phyloP scores from a whole-genome alignment of 352 stramenopile genomes.

The Phytophthora pinifolia region DNA sequence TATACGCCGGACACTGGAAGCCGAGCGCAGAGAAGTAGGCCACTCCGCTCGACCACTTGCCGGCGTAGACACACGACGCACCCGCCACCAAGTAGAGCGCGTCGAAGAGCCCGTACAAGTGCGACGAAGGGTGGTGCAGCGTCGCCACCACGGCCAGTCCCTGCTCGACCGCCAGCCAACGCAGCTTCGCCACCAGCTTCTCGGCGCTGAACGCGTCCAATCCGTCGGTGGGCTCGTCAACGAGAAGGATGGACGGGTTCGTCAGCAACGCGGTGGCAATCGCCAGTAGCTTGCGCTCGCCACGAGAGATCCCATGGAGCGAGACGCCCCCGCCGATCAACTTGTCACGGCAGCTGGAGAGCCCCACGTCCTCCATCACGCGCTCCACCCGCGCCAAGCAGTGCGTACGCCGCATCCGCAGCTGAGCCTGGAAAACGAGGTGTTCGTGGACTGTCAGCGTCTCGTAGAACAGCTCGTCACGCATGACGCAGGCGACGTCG shows the following conservation, averaged over 20 bases:
- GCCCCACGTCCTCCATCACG: slow-evolving; percentile 60
- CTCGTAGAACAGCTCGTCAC: slow-evolving; percentile 86
- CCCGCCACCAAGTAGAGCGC: slow-evolving; percentile 56
- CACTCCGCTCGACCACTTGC: slow-evolving; percentile 47
- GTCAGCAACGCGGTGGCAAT: slow-evolving; percentile 83
- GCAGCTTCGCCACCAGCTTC: slow-evolving; percentile 52
- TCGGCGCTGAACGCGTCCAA: slow-evolving; percentile 68
- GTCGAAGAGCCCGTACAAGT: slow-evolving; percentile 63
- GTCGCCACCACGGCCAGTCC: slow-evolving; percentile 88
- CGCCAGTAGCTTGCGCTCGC: slow-evolving; percentile 82
- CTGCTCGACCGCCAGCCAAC: slow-evolving; percentile 64
- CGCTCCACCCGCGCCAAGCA: slow-evolving; percentile 51
- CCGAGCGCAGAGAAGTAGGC: slow-evolving; percentile 55
- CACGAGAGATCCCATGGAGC: slow-evolving; percentile 63
- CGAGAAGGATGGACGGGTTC: slow-evolving; percentile 80
- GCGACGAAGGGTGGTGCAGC: slow-evolving; percentile 88
- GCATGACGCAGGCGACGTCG: slow-evolving; percentile 67
- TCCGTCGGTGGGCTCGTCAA: slow-evolving; percentile 83
- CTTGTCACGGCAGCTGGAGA: slow-evolving; percentile 43
- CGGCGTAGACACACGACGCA: slow-evolving; percentile 53
- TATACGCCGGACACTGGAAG: slow-evolving; percentile 50
- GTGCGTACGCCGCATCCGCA: slow-evolving; percentile 63
- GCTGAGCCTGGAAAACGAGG: slow-evolving; percentile 79
- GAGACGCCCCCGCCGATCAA: slow-evolving; percentile 58
- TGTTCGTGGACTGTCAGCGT: slow-evolving; percentile 91